Conservation (phyloP, 2,329 filamentous ascomycete genomes). For the Fusarium kyushuense region DNA sequence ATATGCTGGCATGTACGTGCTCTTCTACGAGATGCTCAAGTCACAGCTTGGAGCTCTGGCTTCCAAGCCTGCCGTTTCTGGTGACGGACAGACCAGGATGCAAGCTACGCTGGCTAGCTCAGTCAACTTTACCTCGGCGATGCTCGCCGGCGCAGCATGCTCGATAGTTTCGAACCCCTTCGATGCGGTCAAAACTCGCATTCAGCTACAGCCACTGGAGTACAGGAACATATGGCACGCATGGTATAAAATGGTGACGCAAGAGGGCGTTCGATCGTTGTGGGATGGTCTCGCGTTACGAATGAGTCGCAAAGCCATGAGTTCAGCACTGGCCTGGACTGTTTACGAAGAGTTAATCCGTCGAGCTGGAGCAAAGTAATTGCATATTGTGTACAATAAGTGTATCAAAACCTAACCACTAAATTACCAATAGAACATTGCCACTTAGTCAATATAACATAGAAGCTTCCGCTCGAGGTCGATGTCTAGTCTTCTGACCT, state of each 20-base stretch:
- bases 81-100: constrained; percentile 46
- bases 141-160: constrained; percentile 82
- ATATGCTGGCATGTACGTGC: constrained; percentile 93
- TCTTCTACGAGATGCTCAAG: constrained; percentile 92
- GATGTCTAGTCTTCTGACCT: not conserved
- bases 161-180: constrained; percentile 96
- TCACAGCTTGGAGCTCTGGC: constrained; percentile 61
- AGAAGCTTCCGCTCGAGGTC: constrained; percentile 4
- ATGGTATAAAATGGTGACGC: constrained; percentile 78
- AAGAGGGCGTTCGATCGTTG: constrained; percentile 83
- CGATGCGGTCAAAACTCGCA: constrained; percentile 93
- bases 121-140: constrained; percentile 88
- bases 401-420: constrained; percentile 44
- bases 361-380: constrained; percentile 54
- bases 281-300: constrained; percentile 88
- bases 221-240: constrained; percentile 89
- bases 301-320: constrained; percentile 91
- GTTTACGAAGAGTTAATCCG: constrained; percentile 94
- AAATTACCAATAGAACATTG: constrained; percentile 25
- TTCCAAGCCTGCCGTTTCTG: constrained; percentile 25
- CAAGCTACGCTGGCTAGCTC: constrained; percentile 60
- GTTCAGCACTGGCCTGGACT: constrained; percentile 96
- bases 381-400: constrained; percentile 35
- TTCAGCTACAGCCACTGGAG: constrained; percentile 86
- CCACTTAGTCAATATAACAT: constrained; percentile 14